phyloP scores from a whole-genome alignment of 176 grass and related monocot species.

The Tillandsia fasciculata region DNA sequence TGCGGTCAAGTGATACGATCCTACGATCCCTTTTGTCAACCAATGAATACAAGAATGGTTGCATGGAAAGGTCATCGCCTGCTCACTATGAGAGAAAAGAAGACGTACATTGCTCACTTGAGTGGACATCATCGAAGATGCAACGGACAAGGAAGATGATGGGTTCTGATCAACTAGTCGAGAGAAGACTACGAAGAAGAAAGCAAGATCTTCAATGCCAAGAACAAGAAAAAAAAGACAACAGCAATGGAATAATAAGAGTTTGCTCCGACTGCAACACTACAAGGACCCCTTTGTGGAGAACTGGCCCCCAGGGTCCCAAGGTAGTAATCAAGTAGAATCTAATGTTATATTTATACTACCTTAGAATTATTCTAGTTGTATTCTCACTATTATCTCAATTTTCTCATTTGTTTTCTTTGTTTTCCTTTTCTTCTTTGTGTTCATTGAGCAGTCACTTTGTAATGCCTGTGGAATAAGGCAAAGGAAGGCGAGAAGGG shows the following conservation, averaged over 20 bases:
- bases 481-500: conserved; percentile 30
- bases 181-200: not conserved
- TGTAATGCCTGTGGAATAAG: conserved; percentile 43
- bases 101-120: not conserved
- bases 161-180: not conserved
- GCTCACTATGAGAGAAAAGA: not conserved
- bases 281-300: conserved; percentile 33
- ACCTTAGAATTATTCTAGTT: not conserved
- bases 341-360: not conserved
- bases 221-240: conserved; percentile 4
- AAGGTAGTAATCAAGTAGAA: conserved; percentile 9
- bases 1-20: not conserved
- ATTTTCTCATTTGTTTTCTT: too few species aligned
- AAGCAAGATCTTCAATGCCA: not conserved
- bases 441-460: conserved; percentile 17
- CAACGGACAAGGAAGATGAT: conserved; percentile 6
- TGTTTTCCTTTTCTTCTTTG: not conserved
- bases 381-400: not conserved
- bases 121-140: conserved; percentile 4
- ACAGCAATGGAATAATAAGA: conserved; percentile 10
- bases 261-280: conserved; percentile 31
- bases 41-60: too few species aligned
- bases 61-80: too few species aligned
- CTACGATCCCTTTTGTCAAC: too few species aligned
- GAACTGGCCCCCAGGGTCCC: conserved; percentile 27